Conservation (phyloP, 2,329 filamentous ascomycete genomes). For the Aspergillus hortae region DNA sequence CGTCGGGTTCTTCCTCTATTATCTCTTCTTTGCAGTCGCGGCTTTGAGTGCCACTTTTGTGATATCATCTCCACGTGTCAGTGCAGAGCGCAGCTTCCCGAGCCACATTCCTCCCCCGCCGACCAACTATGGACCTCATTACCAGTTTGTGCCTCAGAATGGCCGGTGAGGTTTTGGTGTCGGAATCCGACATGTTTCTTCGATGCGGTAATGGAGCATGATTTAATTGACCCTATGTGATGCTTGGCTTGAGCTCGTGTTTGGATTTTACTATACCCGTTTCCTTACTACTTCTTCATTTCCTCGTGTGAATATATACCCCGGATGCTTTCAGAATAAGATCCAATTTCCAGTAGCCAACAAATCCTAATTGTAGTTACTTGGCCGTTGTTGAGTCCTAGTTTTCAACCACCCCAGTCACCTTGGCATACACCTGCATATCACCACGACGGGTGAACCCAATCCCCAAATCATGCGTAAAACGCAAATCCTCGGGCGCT, state of each 20-base stretch:
- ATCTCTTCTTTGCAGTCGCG: not conserved
- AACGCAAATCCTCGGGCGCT: slow-evolving; percentile 20
- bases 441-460: not conserved
- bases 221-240: not conserved
- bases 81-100: not conserved
- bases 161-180: not conserved
- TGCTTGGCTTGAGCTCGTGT: not conserved
- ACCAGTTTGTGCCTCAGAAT: not conserved
- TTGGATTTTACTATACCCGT: not conserved
- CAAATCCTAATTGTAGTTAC: too few species aligned
- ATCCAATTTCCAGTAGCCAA: not conserved
- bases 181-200: not conserved
- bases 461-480: slow-evolving; percentile 17
- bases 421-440: slow-evolving; percentile 1
- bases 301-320: not conserved
- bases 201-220: not conserved
- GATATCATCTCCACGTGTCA: not conserved
- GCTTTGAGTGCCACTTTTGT: not conserved
- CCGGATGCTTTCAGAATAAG: not conserved
- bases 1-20: not conserved
- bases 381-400: not conserved
- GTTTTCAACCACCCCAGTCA: not conserved
- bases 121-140: not conserved
- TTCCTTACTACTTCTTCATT: not conserved
- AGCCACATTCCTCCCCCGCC: not conserved